Evolutionary conservation across 768 basidiomycete genomes (phyloP).

Genomic region (Infundibulicybe gibba): DNA sequence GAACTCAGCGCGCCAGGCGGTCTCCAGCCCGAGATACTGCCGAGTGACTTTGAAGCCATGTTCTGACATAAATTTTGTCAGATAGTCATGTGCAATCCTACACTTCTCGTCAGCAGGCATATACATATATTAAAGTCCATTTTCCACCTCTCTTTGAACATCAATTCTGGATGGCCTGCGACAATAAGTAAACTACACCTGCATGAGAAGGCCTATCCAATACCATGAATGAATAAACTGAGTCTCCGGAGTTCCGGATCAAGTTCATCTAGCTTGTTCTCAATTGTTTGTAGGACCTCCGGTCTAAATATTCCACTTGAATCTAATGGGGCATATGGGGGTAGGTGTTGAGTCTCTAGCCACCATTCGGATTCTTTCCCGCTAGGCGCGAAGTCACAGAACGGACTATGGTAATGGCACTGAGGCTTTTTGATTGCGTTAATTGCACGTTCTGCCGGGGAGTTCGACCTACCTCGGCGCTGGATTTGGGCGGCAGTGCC

Average conservation of each 20-base stretch:
- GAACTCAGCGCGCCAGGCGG: conserved; percentile 79
- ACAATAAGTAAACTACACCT: conserved; percentile 3
- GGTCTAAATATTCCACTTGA: conserved; percentile 3
- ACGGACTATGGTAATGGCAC: background rate
- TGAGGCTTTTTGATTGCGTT: background rate
- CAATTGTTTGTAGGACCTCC: conserved; percentile 51
- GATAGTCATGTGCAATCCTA: conserved; percentile 69
- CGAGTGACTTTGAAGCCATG: conserved; percentile 70
- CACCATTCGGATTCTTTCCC: background rate
- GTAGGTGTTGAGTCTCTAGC: background rate
- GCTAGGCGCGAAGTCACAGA: background rate
- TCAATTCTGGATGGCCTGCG: conserved; percentile 62
- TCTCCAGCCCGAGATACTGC: conserved; percentile 67
- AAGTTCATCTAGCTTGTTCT: conserved; percentile 47
- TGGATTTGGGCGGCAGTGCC: no score
- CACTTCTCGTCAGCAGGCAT: conserved; percentile 5
- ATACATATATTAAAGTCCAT: conserved; percentile 3
- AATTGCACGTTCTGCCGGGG: no score
- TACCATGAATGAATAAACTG: conserved; percentile 73
- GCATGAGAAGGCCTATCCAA: background rate
- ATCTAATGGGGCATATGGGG: conserved; percentile 4
- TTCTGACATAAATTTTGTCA: conserved; percentile 62
- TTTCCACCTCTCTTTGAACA: conserved; percentile 60
- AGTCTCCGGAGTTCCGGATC: conserved; percentile 53
- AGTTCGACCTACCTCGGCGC: no score